Conservation (phyloP, 306 rosid genomes). For the Ochetophila trinervis region DNA sequence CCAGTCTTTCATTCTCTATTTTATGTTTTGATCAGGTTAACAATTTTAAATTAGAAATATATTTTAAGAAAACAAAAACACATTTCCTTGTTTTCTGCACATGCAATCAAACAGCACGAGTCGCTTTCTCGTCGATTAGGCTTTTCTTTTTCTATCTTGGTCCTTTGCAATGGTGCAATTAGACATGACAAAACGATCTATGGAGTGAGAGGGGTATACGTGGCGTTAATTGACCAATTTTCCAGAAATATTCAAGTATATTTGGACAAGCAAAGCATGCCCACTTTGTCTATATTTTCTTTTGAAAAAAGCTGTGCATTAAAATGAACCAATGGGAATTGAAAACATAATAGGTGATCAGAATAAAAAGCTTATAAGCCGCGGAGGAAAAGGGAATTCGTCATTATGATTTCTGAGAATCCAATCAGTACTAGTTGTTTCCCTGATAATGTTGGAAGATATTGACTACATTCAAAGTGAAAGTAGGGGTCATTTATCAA, state of each 20-base stretch:
- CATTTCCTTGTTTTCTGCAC: slow-evolving; percentile 18
- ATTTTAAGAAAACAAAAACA: slow-evolving; percentile 2
- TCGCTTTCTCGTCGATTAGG: slow-evolving; percentile 28
- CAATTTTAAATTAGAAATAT: neutral
- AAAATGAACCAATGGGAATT: too few species aligned
- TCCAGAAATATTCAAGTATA: neutral
- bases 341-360: too few species aligned
- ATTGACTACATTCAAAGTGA: too few species aligned
- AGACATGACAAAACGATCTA: neutral
- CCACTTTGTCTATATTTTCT: too few species aligned
- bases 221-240: neutral
- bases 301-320: too few species aligned
- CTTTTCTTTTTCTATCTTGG: neutral
- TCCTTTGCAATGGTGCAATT: neutral
- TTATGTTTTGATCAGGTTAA: neutral
- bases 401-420: too few species aligned
- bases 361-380: too few species aligned
- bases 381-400: too few species aligned
- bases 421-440: too few species aligned
- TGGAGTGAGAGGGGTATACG: neutral
- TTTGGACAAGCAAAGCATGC: neutral
- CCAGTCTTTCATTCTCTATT: neutral
- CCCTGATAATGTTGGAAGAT: too few species aligned
- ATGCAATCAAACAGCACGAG: slow-evolving; percentile 23
- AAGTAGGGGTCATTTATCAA: too few species aligned